Evolutionary conservation across 2,329 filamentous ascomycete species (phyloP).

Genomic region (Paracoccidioides lutzii): DNA sequence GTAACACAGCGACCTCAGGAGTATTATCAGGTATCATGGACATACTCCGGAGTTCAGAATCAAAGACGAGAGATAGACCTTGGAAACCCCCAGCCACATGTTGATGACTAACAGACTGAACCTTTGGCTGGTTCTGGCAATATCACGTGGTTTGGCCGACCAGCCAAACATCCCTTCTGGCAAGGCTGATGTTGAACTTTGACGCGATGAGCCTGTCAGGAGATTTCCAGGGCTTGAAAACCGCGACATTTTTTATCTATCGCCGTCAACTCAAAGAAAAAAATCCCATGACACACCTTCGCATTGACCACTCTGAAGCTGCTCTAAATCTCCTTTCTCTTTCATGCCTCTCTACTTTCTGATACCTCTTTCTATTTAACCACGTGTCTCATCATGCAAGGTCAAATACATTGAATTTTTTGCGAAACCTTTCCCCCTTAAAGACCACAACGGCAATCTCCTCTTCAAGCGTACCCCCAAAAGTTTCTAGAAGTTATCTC

Average conservation of each 20-base stretch:
- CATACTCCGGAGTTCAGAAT: no score
- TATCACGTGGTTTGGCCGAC: neutral
- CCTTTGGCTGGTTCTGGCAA: no score
- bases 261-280: neutral
- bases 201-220: slow-evolving; percentile 1
- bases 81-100: no score
- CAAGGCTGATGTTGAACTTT: neutral
- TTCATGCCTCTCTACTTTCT: neutral
- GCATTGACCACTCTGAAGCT: no score
- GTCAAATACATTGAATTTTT: neutral
- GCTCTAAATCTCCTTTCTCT: neutral
- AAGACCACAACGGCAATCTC: neutral
- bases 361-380: neutral
- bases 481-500: neutral
- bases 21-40: no score
- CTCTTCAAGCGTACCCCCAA: neutral
- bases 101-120: no score
- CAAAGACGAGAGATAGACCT: no score
- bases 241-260: neutral
- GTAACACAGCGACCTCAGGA: no score
- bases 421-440: neutral
- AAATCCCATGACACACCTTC: neutral
- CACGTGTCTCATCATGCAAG: neutral
- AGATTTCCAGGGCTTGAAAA: neutral
- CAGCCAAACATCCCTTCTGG: neutral